Percentiles rank a stretch among this genome's conserved stretches.
Conservation (phyloP, 257 asterid genomes). For the Salvia splendens region DNA sequence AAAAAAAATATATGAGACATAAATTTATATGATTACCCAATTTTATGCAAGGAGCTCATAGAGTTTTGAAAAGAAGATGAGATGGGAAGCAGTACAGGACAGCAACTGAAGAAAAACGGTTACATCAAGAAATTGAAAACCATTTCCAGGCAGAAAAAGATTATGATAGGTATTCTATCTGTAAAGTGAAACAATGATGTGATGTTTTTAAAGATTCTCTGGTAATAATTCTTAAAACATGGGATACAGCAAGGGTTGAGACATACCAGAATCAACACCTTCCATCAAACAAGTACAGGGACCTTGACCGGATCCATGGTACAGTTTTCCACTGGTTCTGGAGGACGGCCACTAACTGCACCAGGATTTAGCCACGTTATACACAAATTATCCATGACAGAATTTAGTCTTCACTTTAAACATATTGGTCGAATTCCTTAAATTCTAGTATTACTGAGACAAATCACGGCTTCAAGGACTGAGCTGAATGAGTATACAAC, state of each 20-base stretch:
- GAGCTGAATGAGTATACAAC: background rate
- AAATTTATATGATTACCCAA: constrained; percentile 23
- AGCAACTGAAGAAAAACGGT: constrained; percentile 21
- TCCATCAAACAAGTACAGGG: constrained; percentile 51
- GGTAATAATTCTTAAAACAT: constrained; percentile 17
- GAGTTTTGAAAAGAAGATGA: constrained; percentile 4
- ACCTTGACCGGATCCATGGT: constrained; percentile 72
- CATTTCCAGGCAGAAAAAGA: background rate
- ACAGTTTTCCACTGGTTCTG: constrained; percentile 66
- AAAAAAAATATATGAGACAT: constrained; percentile 30
- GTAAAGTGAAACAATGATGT: constrained; percentile 12
- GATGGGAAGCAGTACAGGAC: constrained; percentile 1
- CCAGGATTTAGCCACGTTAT: constrained; percentile 18
- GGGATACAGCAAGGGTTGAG: constrained; percentile 23
- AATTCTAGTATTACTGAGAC: background rate
- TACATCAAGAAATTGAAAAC: background rate
- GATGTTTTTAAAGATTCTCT: constrained; percentile 19
- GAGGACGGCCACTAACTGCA: constrained; percentile 64
- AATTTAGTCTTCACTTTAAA: background rate
- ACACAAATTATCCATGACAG: constrained; percentile 1
- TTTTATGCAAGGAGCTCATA: constrained; percentile 9
- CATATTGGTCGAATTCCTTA: background rate
- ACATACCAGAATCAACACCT: constrained; percentile 77
- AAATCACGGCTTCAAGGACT: constrained; percentile 1
- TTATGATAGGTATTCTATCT: background rate